Conservation (phyloP, 2,329 filamentous ascomycete genomes). For the Amauroascus verrucosus region DNA sequence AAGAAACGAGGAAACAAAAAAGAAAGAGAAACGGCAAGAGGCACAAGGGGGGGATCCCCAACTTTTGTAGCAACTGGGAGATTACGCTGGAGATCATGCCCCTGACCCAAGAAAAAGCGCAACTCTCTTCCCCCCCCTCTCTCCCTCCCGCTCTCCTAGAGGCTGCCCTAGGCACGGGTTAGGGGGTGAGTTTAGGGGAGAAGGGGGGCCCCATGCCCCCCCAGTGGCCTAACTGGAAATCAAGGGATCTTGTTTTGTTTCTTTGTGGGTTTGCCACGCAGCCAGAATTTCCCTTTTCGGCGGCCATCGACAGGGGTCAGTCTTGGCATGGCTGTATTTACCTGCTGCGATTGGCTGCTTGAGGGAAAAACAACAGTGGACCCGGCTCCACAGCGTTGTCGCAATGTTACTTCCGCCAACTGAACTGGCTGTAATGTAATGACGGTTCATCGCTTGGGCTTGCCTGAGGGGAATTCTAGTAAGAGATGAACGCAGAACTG, state of each 20-base stretch:
- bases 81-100: slow-evolving; percentile 17
- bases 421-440: no score
- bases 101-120: slow-evolving; percentile 3
- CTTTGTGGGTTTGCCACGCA: neutral
- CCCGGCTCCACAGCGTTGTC: no score
- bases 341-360: neutral
- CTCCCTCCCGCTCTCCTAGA: no score
- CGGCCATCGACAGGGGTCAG: neutral
- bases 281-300: neutral
- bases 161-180: neutral
- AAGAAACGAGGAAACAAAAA: slow-evolving; percentile 20
- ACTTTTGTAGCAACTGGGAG: slow-evolving; percentile 19
- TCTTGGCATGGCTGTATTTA: neutral
- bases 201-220: no score
- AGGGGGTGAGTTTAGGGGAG: neutral
- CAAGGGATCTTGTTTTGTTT: no score
- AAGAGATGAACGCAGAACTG: no score
- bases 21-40: slow-evolving; percentile 16
- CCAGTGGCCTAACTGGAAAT: neutral
- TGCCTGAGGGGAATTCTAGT: no score
- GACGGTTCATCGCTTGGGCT: no score
- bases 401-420: no score
- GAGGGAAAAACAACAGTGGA: no score
- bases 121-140: no score
- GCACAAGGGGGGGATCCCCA: slow-evolving; percentile 9